These are phyloP conservation scores for Pestalotiopsis fici DNA, from an alignment of 2,329 filamentous ascomycete genomes.

Conservation along the genomic window DNA sequence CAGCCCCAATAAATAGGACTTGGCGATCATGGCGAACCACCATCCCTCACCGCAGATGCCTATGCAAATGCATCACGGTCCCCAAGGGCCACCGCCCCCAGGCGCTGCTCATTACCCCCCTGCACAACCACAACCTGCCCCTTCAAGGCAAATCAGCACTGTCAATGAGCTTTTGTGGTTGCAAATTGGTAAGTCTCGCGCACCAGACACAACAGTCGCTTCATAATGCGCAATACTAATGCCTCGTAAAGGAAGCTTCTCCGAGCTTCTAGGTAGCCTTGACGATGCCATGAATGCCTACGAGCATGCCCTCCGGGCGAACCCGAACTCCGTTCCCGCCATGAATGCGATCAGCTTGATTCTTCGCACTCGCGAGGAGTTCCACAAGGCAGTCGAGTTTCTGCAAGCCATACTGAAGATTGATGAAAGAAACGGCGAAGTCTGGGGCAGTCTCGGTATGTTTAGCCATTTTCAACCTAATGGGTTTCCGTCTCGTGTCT, in stretches of 20 bases:
- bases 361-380: conserved; percentile 88
- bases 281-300: conserved; percentile 91
- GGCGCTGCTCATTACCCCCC: conserved; percentile 54
- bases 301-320: conserved; percentile 85
- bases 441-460: conserved; percentile 92
- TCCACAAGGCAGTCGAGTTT: conserved; percentile 91
- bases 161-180: conserved; percentile 91
- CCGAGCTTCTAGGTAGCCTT: conserved; percentile 83
- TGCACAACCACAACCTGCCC: conserved; percentile 37
- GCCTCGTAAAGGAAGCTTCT: conserved; percentile 67
- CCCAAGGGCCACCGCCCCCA: conserved; percentile 61
- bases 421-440: conserved; percentile 86
- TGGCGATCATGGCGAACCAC: conserved; percentile 68
- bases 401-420: conserved; percentile 88
- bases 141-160: conserved; percentile 73
- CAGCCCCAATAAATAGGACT: conserved; percentile 14
- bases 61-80: conserved; percentile 68
- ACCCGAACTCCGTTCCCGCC: conserved; percentile 83
- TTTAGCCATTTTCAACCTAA: conserved; percentile 8
- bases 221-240: not conserved
- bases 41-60: conserved; percentile 79
- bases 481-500: not conserved
- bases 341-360: conserved; percentile 96
- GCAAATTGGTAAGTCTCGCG: conserved; percentile 73
- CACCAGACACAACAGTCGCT: not conserved